phyloP scores from a whole-genome alignment of 768 basidiomycete genomes.

The Agaricus blazei region DNA sequence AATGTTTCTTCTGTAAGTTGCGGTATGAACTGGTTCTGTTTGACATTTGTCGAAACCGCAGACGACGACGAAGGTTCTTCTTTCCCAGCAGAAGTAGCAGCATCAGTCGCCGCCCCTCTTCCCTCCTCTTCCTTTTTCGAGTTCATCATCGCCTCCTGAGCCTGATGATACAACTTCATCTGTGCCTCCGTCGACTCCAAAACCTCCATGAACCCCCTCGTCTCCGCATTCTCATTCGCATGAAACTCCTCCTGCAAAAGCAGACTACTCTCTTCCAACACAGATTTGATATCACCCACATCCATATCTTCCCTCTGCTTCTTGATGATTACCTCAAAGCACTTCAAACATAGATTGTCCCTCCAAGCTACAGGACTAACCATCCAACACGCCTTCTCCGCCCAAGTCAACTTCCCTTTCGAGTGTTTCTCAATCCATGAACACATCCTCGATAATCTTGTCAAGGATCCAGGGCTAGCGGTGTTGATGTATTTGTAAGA shows the following conservation, averaged over 20 bases:
- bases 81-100: conserved; percentile 50
- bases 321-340: neutral
- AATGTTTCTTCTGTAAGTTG: too few species aligned
- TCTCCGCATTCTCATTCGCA: conserved; percentile 35
- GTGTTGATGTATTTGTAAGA: conserved; percentile 31
- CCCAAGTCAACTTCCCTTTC: conserved; percentile 25
- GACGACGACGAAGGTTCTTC: neutral
- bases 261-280: conserved; percentile 40
- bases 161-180: conserved; percentile 23
- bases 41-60: too few species aligned
- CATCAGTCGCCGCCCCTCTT: conserved; percentile 17
- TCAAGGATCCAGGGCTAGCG: neutral
- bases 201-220: conserved; percentile 30
- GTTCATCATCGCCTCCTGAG: neutral
- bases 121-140: neutral
- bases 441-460: conserved; percentile 22
- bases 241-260: conserved; percentile 16
- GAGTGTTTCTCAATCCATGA: conserved; percentile 29
- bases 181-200: conserved; percentile 37
- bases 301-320: conserved; percentile 5
- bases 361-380: conserved; percentile 53
- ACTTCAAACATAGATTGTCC: conserved; percentile 26
- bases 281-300: conserved; percentile 20
- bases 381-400: conserved; percentile 30
- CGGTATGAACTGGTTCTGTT: too few species aligned